Evolutionary conservation across 768 basidiomycete genomes (phyloP).

Genomic region (Trametopsis cervina): DNA sequence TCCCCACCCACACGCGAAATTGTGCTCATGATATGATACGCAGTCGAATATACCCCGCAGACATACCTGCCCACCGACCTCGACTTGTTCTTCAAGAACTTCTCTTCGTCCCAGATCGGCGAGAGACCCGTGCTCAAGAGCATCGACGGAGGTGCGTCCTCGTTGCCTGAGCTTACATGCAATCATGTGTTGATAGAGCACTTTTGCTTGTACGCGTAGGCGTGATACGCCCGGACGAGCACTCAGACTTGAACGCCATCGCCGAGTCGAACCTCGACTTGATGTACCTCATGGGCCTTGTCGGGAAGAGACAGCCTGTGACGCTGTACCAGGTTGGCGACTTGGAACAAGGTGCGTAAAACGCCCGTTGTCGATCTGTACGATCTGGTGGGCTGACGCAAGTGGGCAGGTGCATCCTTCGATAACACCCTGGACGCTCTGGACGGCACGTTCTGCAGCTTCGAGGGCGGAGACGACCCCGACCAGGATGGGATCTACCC

Average conservation of each 20-base stretch:
- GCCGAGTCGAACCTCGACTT: slow-evolving; percentile 71
- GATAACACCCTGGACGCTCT: slow-evolving; percentile 40
- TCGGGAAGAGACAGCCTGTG: slow-evolving; percentile 14
- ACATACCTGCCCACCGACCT: slow-evolving; percentile 36
- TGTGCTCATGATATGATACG: not conserved
- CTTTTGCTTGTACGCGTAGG: too few relatives aligned
- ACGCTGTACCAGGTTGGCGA: slow-evolving; percentile 20
- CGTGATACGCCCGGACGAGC: too few relatives aligned
- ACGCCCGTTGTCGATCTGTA: too few relatives aligned
- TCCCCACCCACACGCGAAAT: not conserved
- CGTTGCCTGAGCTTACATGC: too few relatives aligned
- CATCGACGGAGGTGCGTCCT: slow-evolving; percentile 32
- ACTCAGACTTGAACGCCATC: too few relatives aligned
- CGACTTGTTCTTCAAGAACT: slow-evolving; percentile 36
- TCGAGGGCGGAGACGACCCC: slow-evolving; percentile 39
- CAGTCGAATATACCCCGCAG: slow-evolving; percentile 38
- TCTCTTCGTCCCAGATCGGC: slow-evolving; percentile 33
- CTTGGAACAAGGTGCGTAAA: slow-evolving; percentile 9
- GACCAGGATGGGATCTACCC: slow-evolving; percentile 34
- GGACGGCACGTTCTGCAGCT: slow-evolving; percentile 36
- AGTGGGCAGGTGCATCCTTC: slow-evolving; percentile 39
- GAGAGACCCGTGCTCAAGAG: slow-evolving; percentile 29
- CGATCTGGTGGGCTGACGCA: too few relatives aligned
- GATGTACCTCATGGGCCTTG: slow-evolving; percentile 54
- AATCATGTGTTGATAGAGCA: too few relatives aligned